Conservation (phyloP, 192 early-diverging fungal species). For the Backusella psychrophila region DNA sequence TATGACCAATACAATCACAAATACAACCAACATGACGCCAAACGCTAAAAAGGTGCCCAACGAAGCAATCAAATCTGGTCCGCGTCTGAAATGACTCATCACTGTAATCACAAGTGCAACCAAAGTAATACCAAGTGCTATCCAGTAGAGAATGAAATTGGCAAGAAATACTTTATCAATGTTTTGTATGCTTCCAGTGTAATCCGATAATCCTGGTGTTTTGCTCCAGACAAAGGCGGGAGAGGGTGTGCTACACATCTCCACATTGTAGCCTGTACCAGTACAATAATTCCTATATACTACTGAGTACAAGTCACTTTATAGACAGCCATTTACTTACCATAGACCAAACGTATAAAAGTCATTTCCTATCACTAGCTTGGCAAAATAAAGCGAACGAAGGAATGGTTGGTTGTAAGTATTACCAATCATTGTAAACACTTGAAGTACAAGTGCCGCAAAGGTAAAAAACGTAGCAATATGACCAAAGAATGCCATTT, state of each 20-base stretch:
- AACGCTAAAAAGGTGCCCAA: slow-evolving; percentile 18
- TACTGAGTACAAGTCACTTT: not conserved
- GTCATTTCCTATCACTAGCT: not conserved
- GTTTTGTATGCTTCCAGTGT: not conserved
- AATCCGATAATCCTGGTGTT: no score
- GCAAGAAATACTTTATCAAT: slow-evolving; percentile 19
- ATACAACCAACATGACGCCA: slow-evolving; percentile 14
- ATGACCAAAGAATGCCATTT: slow-evolving; percentile 24
- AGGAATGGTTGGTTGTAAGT: slow-evolving; percentile 26
- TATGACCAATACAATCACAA: slow-evolving; percentile 21
- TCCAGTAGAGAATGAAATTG: slow-evolving; percentile 27
- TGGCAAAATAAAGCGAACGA: slow-evolving; percentile 21
- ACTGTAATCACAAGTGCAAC: slow-evolving; percentile 20
- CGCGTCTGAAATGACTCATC: slow-evolving; percentile 18
- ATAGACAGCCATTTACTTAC: not conserved
- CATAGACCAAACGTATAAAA: slow-evolving; percentile 29
- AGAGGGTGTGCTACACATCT: not conserved
- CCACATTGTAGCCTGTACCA: slow-evolving; percentile 5
- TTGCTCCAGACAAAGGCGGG: not conserved
- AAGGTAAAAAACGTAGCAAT: slow-evolving; percentile 25
- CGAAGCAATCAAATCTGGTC: slow-evolving; percentile 15
- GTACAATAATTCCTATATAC: slow-evolving; percentile 25
- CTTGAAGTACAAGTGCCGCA: slow-evolving; percentile 26
- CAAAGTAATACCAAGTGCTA: slow-evolving; percentile 24
- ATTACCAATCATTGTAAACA: slow-evolving; percentile 31